These are phyloP conservation scores for Cucumis cinereus DNA, from an alignment of 306 rosid species.

Conservation along the genomic window DNA sequence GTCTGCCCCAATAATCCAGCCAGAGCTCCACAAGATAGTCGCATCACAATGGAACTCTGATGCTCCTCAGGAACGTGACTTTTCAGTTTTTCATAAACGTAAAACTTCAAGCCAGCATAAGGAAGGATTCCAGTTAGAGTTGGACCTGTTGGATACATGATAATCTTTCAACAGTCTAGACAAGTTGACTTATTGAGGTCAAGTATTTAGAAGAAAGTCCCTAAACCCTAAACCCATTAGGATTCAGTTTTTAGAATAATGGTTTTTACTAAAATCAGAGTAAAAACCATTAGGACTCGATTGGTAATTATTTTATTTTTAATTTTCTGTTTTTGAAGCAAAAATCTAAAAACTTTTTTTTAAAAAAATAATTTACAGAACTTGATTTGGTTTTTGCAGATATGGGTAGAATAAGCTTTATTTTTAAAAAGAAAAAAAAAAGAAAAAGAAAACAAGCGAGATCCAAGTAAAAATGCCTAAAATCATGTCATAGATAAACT, in stretches of 20 bases:
- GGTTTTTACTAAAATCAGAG: too few species aligned
- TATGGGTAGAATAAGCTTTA: not conserved
- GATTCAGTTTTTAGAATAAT: too few species aligned
- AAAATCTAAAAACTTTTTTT: too few species aligned
- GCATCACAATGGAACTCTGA: constrained; percentile 55
- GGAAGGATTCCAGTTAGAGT: constrained; percentile 88
- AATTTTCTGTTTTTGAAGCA: too few species aligned
- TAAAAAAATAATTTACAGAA: too few species aligned
- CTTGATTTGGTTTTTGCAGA: too few species aligned
- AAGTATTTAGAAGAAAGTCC: too few species aligned
- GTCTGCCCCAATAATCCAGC: constrained; percentile 98
- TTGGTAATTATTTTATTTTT: too few species aligned
- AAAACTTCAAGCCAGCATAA: constrained; percentile 91
- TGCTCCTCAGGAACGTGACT: constrained; percentile 75
- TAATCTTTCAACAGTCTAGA: not conserved
- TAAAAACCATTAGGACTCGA: too few species aligned
- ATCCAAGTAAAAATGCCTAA: not conserved
- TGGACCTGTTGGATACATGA: constrained; percentile 46
- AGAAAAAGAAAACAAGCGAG: not conserved
- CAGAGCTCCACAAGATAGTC: constrained; percentile 89
- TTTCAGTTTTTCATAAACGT: constrained; percentile 72
- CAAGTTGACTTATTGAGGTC: too few species aligned
- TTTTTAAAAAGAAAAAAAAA: too few species aligned
- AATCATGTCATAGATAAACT: not conserved
- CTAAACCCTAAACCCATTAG: too few species aligned